phyloP scores from a whole-genome alignment of 768 basidiomycete species.

The Termitomyces sp. region DNA sequence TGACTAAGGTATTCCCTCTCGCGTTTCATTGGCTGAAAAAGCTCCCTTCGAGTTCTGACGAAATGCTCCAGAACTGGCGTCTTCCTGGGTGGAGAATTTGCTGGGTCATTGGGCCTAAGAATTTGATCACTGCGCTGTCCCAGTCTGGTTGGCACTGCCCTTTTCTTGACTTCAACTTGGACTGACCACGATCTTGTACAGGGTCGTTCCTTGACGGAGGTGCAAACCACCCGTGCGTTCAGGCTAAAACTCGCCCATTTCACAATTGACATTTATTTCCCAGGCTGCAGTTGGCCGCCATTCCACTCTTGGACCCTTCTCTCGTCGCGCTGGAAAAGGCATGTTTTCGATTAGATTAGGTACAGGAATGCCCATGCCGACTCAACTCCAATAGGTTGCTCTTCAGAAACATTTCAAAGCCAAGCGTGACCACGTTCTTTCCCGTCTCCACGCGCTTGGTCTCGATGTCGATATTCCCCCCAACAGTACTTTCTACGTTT shows the following conservation, averaged over 20 bases:
- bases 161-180: background rate
- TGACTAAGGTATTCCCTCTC: conserved; percentile 67
- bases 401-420: conserved; percentile 88
- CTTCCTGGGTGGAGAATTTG: conserved; percentile 94
- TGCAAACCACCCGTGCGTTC: conserved; percentile 77
- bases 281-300: conserved; percentile 84
- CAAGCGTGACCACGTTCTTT: conserved; percentile 88
- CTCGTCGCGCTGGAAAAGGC: conserved; percentile 71
- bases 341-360: background rate
- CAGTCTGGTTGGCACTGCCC: conserved; percentile 58
- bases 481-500: conserved; percentile 88
- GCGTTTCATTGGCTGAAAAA: background rate
- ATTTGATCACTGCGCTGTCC: conserved; percentile 84
- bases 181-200: conserved; percentile 9
- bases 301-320: conserved; percentile 74
- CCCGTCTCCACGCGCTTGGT: conserved; percentile 73
- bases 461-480: conserved; percentile 78
- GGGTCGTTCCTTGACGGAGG: conserved; percentile 94
- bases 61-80: conserved; percentile 78
- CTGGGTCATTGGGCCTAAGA: conserved; percentile 91
- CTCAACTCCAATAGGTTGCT: conserved; percentile 45
- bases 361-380: background rate
- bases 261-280: background rate
- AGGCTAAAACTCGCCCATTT: background rate
- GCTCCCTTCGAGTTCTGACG: background rate